These are phyloP conservation scores for Musa balbisiana DNA, from an alignment of 202 grass and related monocot species.

Conservation along the genomic window DNA sequence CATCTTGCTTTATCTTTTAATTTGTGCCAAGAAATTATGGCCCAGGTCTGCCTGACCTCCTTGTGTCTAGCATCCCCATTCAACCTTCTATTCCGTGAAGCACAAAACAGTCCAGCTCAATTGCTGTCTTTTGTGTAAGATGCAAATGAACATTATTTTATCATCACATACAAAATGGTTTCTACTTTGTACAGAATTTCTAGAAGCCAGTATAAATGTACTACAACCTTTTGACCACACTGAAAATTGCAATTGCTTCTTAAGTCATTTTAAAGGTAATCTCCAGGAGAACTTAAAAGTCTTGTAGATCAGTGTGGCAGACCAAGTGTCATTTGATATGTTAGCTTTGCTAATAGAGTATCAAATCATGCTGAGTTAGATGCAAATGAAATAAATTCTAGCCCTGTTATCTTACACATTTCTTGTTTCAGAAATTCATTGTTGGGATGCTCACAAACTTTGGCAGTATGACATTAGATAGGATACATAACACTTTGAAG, in stretches of 20 bases:
- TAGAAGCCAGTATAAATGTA: not conserved
- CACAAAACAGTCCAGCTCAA: too few relatives aligned
- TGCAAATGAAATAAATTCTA: not conserved
- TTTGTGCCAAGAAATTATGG: too few relatives aligned
- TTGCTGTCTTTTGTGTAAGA: too few relatives aligned
- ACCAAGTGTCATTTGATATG: not conserved
- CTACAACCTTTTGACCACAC: not conserved
- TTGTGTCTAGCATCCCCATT: too few relatives aligned
- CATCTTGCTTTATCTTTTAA: too few relatives aligned
- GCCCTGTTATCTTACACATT: not conserved
- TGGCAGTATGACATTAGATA: conserved; percentile 78
- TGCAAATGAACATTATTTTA: too few relatives aligned
- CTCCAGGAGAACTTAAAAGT: too few relatives aligned
- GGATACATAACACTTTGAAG: conserved; percentile 97
- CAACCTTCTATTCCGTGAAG: too few relatives aligned
- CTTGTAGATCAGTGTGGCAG: not conserved
- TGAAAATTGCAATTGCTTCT: not conserved
- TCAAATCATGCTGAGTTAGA: not conserved
- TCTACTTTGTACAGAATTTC: not conserved
- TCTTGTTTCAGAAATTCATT: conserved; percentile 78
- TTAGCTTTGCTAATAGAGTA: not conserved
- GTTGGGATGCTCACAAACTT: conserved; percentile 93
- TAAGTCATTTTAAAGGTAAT: too few relatives aligned
- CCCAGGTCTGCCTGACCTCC: too few relatives aligned
- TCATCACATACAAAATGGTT: not conserved